phyloP scores from a whole-genome alignment of 495 filamentous ascomycete species.

The Neurospora terricola region DNA sequence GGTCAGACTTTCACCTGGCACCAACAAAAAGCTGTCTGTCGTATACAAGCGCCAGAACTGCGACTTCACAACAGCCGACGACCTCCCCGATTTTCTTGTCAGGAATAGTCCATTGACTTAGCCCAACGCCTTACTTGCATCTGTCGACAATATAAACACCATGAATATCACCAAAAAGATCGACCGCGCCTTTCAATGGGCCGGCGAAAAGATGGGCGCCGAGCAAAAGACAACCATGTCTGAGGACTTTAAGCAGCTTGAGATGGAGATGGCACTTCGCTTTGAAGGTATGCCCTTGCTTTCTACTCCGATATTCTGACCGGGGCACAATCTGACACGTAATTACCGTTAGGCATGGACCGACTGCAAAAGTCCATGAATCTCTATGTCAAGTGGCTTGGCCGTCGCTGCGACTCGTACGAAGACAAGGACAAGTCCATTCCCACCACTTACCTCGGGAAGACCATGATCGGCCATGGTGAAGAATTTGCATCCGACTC shows the following conservation, averaged over 20 bases:
- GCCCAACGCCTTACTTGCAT: neutral
- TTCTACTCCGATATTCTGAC: neutral
- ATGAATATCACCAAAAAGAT: slow-evolving; percentile 97
- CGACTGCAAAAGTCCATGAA: slow-evolving; percentile 85
- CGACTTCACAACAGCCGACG: neutral
- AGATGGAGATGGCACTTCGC: slow-evolving; percentile 85
- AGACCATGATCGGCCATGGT: slow-evolving; percentile 81
- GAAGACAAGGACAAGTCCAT: slow-evolving; percentile 74
- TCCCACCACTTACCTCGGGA: slow-evolving; percentile 71
- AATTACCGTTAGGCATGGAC: slow-evolving; percentile 60
- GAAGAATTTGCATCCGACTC: slow-evolving; percentile 90
- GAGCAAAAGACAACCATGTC: slow-evolving; percentile 82
- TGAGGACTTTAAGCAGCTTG: slow-evolving; percentile 88
- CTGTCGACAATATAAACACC: slow-evolving; percentile 6
- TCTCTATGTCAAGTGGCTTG: slow-evolving; percentile 81
- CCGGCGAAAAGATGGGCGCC: slow-evolving; percentile 90
- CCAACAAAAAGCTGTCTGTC: neutral
- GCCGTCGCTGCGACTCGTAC: slow-evolving; percentile 72
- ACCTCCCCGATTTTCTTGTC: neutral
- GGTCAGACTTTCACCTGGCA: neutral
- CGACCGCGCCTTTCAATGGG: slow-evolving; percentile 97
- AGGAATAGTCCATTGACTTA: neutral
- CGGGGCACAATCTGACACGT: neutral
- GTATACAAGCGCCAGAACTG: neutral
- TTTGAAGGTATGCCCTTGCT: slow-evolving; percentile 61